A percentile compares a stretch with the other conserved stretches of the same genome.
Evolutionary conservation across 2,329 filamentous ascomycete species (phyloP).

Genomic region (Fusarium bulbicola): DNA sequence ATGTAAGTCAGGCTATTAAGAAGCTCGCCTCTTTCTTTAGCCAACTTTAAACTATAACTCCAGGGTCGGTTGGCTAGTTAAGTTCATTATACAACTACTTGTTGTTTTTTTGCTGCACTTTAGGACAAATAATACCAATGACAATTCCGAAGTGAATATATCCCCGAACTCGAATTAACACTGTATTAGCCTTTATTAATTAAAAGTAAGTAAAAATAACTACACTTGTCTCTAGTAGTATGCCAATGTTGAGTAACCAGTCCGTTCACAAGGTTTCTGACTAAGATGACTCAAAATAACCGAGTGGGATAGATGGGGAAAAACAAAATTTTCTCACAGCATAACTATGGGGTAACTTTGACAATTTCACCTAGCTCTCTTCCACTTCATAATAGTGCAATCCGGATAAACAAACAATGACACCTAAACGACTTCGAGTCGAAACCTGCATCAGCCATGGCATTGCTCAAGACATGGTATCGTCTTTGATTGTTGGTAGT

Average conservation of each 20-base stretch:
- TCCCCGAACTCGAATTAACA: too few species aligned
- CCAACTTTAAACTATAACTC: too few species aligned
- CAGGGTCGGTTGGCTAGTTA: too few species aligned
- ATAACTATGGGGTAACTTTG: background rate
- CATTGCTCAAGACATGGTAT: background rate
- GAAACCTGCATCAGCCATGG: background rate
- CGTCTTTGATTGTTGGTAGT: background rate
- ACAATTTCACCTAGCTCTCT: rapidly evolving
- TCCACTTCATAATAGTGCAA: rapidly evolving
- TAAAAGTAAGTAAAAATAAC: rapidly evolving
- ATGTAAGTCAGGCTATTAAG: too few species aligned
- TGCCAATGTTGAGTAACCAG: background rate
- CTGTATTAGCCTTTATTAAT: too few species aligned
- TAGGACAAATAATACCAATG: too few species aligned
- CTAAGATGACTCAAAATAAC: background rate
- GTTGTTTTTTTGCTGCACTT: too few species aligned
- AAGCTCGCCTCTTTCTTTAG: too few species aligned
- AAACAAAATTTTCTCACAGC: background rate
- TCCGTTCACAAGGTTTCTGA: background rate
- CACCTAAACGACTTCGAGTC: background rate
- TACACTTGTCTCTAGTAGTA: rapidly evolving
- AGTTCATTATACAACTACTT: rapidly evolving
- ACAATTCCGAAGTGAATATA: too few species aligned
- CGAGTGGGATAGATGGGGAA: background rate
- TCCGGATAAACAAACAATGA: rapidly evolving